phyloP scores from a whole-genome alignment of 177 flowering plant genomes.

The Vitis hybrid region DNA sequence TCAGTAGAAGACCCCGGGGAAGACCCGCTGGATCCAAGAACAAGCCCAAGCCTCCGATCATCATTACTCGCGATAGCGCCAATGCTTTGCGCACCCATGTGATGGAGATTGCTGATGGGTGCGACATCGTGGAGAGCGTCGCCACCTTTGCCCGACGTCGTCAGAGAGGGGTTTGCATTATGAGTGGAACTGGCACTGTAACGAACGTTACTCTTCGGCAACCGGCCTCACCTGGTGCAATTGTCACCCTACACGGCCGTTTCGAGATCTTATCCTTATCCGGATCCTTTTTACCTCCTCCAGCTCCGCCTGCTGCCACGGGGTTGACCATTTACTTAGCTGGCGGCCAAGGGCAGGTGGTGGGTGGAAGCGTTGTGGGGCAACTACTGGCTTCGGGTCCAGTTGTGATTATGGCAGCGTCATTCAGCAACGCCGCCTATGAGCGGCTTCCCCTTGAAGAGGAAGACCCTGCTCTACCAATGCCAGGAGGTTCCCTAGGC shows the following conservation, averaged over 20 bases:
- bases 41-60: slow-evolving; percentile 92
- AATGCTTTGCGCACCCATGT: slow-evolving; percentile 88
- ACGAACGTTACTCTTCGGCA: slow-evolving; percentile 81
- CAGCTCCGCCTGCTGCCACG: slow-evolving; percentile 89
- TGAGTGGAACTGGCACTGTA: slow-evolving; percentile 84
- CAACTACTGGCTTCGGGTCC: slow-evolving; percentile 76
- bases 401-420: slow-evolving; percentile 83
- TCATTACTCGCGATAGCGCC: slow-evolving; percentile 89
- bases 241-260: slow-evolving; percentile 73
- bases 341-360: slow-evolving; percentile 90
- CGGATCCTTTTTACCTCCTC: slow-evolving; percentile 85
- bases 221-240: slow-evolving; percentile 75
- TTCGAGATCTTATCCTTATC: slow-evolving; percentile 87
- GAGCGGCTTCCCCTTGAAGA: slow-evolving; percentile 84
- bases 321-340: slow-evolving; percentile 79
- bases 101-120: slow-evolving; percentile 79
- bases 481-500: slow-evolving; percentile 42
- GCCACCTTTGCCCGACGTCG: slow-evolving; percentile 77
- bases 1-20: slow-evolving; percentile 67
- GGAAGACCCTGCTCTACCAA: slow-evolving; percentile 42
- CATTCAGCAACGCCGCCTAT: slow-evolving; percentile 87
- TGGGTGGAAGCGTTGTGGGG: slow-evolving; percentile 87
- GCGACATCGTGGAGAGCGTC: slow-evolving; percentile 75
- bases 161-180: slow-evolving; percentile 83
- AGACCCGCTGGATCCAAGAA: slow-evolving; percentile 91